phyloP scores from a whole-genome alignment of 257 asterid species.

The Lycium ferocissimum region DNA sequence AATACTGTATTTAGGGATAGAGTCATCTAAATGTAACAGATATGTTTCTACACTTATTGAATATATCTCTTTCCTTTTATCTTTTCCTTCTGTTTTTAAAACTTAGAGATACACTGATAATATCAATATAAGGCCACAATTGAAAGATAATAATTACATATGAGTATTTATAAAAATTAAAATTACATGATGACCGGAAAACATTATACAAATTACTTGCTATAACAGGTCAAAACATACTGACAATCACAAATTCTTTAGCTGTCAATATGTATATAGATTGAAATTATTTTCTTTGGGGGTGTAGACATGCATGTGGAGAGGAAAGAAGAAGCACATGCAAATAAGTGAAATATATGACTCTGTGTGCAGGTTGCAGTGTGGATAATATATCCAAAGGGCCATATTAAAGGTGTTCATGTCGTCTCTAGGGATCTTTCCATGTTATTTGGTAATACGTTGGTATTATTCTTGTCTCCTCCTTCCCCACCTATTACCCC shows the following conservation, averaged over 20 bases:
- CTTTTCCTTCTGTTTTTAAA: not conserved
- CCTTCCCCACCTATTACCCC: not conserved
- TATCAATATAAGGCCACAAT: too few relatives aligned
- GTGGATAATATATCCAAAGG: constrained; percentile 51
- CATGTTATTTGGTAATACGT: constrained; percentile 69
- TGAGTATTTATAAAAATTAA: too few relatives aligned
- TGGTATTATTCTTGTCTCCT: constrained; percentile 62
- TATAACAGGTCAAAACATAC: too few relatives aligned
- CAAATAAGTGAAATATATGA: constrained; percentile 54
- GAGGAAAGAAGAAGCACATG: constrained; percentile 73
- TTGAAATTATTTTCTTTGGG: not conserved
- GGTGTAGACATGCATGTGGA: constrained; percentile 66
- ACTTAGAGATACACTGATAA: too few relatives aligned
- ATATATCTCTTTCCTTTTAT: too few relatives aligned
- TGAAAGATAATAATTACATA: too few relatives aligned
- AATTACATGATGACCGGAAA: too few relatives aligned
- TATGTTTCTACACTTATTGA: not conserved
- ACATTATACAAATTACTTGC: too few relatives aligned
- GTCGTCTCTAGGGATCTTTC: constrained; percentile 85
- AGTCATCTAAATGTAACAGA: not conserved
- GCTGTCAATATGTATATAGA: not conserved
- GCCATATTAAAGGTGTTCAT: not conserved
- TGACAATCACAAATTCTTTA: too few relatives aligned
- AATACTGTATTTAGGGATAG: not conserved
- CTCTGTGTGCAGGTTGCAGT: constrained; percentile 44